A percentile compares a stretch with the other conserved stretches of the same genome.
These are phyloP conservation scores for Pythium dissotocum DNA, from an alignment of 352 stramenopile genomes.

Conservation along the genomic window DNA sequence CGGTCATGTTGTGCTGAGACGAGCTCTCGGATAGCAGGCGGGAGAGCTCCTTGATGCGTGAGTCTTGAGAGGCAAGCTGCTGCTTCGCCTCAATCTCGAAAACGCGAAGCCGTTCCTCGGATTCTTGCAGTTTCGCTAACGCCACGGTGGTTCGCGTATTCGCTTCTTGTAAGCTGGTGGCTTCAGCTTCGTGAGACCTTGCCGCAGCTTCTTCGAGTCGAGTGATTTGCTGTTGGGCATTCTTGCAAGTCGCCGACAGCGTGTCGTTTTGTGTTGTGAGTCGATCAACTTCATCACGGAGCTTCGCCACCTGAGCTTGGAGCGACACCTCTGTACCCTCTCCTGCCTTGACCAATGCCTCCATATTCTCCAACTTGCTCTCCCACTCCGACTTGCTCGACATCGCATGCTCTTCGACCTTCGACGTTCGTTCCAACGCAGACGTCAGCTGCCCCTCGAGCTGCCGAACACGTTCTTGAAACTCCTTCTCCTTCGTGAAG, in stretches of 20 bases:
- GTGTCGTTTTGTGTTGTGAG: background rate
- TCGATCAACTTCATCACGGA: background rate
- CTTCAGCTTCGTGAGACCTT: background rate
- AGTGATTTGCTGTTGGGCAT: background rate
- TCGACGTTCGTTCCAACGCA: constrained; percentile 22
- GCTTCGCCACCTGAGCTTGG: background rate
- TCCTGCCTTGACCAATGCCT: background rate
- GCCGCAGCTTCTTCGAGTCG: background rate
- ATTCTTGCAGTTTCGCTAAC: constrained; percentile 25
- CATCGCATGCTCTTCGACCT: constrained; percentile 27
- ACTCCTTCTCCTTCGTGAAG: constrained; percentile 34
- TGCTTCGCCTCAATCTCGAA: background rate
- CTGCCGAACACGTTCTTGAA: constrained; percentile 30
- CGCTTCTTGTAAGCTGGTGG: constrained; percentile 8
- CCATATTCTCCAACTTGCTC: background rate
- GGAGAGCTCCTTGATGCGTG: constrained; percentile 5
- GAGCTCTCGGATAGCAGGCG: background rate
- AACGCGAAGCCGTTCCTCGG: background rate
- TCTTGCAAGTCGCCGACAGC: background rate
- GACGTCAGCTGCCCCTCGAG: constrained; percentile 33
- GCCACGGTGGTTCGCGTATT: background rate
- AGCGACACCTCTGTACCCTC: background rate
- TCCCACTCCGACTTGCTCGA: constrained; percentile 5
- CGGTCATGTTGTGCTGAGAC: background rate
- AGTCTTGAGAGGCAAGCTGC: background rate